Base-by-base conservation (phyloP, 1,139 yeast species). In the Schwanniomyces etchellsii region DNA sequence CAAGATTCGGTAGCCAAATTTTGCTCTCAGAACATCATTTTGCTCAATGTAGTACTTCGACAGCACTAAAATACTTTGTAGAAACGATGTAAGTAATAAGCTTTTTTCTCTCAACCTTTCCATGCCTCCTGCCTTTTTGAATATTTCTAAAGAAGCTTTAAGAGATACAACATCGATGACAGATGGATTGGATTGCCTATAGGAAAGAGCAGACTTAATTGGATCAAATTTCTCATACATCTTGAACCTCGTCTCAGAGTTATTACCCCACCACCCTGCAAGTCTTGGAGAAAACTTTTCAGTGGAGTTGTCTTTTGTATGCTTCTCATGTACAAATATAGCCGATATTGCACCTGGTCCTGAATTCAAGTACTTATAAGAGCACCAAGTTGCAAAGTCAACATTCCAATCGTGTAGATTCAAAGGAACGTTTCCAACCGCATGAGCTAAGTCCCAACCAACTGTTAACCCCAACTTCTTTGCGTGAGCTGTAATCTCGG, bases 201-300 rank as follows among this genome's bases (percentile, higher is more conserved):
- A 89, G 0, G 95, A 93, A 16, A 83, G 64, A 0, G 96, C 97
- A 16, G 93, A 82, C 9, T 70, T 63, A 20, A 83, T 81, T 0
- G 96, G 95, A 37, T 80, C 81, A 43, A 86, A 89, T 27, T 64
- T 51, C 47, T 83, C 93, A 35, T 70, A 55, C 97, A 89, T 89
- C 43, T 78, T 67, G 52, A 89, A 89, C 37, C 96, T 62, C 20
- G 75, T 77, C 2, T 48, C 43, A 1, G 80, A 62, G 42, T 82
- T 76, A 49, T 85, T 88, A 1, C 96, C 96, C 96, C 97, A 89
- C 97, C 97, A 89, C 1, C 97, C 97, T 0, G 96, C 95, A 33
- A 84, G 62, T 40, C 96, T 64, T 2, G 95, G 82, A 22, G 72
- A 48, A 31, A 64, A 64, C 26, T 56, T 55, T 11, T 49, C 40